Evolutionary conservation across 2,329 filamentous ascomycete species (phyloP).

Genomic region (Pseudonectria buxi): DNA sequence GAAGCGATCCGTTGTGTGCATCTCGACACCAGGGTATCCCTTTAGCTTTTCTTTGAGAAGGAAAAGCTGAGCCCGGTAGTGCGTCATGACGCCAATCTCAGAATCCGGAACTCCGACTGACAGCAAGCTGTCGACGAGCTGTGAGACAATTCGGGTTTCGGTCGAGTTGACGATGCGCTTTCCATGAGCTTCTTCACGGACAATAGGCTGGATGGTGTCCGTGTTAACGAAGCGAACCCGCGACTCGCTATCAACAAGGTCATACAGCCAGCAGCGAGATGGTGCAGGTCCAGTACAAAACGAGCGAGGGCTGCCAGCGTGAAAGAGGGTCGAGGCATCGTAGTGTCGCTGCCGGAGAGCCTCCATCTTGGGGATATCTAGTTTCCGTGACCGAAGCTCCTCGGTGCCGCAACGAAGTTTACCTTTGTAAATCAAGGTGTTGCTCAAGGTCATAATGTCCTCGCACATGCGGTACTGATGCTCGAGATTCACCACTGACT

Average conservation of each 20-base stretch:
- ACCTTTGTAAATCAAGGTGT: slow-evolving; percentile 88
- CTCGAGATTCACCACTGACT: slow-evolving; percentile 82
- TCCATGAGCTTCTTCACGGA: slow-evolving; percentile 68
- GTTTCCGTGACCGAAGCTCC: slow-evolving; percentile 60
- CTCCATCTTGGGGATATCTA: slow-evolving; percentile 61
- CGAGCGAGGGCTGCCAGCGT: slow-evolving; percentile 34
- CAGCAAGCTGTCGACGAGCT: slow-evolving; percentile 75
- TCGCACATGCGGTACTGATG: slow-evolving; percentile 99
- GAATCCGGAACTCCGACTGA: slow-evolving; percentile 64
- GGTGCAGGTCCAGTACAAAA: slow-evolving; percentile 49
- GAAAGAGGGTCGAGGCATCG: slow-evolving; percentile 39
- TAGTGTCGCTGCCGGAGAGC: slow-evolving; percentile 56
- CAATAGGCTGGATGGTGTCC: slow-evolving; percentile 58
- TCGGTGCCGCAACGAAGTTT: slow-evolving; percentile 82
- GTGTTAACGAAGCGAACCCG: slow-evolving; percentile 89
- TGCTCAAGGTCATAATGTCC: slow-evolving; percentile 91
- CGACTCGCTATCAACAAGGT: slow-evolving; percentile 60
- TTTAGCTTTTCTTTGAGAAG: slow-evolving; percentile 69
- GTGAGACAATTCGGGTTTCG: slow-evolving; percentile 71
- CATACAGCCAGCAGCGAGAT: slow-evolving; percentile 66
- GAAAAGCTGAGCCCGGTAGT: slow-evolving; percentile 88
- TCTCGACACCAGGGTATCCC: slow-evolving; percentile 62
- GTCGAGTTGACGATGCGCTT: slow-evolving; percentile 81
- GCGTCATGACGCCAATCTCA: slow-evolving; percentile 91
- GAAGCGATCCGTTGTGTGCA: slow-evolving; percentile 95